Evolutionary conservation across 2,329 filamentous ascomycete species (phyloP).

Genomic region (Xylaria sp.): DNA sequence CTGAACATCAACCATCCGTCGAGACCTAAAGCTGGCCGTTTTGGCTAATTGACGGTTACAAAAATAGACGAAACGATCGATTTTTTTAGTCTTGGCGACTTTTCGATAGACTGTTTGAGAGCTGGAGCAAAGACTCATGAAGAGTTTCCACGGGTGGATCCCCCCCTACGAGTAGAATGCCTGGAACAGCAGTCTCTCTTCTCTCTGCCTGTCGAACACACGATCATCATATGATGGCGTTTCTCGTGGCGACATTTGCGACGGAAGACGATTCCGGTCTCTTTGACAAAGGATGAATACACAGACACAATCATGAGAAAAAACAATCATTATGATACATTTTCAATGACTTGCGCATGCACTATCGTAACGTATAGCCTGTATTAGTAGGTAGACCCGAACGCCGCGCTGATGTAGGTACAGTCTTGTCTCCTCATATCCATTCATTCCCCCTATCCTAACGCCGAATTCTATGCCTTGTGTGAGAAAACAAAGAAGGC

Average conservation of each 20-base stretch:
- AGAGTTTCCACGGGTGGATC: too few species aligned
- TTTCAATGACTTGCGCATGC: not conserved
- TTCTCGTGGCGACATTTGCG: too few species aligned
- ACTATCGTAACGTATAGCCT: not conserved
- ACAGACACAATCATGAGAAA: not conserved
- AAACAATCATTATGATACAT: not conserved
- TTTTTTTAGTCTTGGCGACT: too few species aligned
- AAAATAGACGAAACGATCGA: not conserved
- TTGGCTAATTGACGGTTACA: not conserved
- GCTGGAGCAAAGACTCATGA: too few species aligned
- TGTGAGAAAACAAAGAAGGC: not conserved
- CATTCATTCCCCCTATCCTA: not conserved
- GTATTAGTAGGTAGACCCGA: not conserved
- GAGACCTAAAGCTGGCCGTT: not conserved
- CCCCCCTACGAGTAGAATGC: too few species aligned
- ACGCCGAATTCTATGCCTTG: not conserved
- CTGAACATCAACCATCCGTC: not conserved
- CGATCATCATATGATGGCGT: too few species aligned
- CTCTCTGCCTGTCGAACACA: too few species aligned
- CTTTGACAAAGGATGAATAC: not conserved
- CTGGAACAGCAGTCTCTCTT: too few species aligned
- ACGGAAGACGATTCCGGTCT: too few species aligned
- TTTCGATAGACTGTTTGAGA: too few species aligned
- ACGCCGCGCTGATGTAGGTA: not conserved
- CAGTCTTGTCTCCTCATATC: not conserved